Evolutionary conservation across 1,284 basidiomycete genomes (phyloP), one percentile per base, ranked within the genome.

Genomic region (Testicularia cyperi): DNA sequence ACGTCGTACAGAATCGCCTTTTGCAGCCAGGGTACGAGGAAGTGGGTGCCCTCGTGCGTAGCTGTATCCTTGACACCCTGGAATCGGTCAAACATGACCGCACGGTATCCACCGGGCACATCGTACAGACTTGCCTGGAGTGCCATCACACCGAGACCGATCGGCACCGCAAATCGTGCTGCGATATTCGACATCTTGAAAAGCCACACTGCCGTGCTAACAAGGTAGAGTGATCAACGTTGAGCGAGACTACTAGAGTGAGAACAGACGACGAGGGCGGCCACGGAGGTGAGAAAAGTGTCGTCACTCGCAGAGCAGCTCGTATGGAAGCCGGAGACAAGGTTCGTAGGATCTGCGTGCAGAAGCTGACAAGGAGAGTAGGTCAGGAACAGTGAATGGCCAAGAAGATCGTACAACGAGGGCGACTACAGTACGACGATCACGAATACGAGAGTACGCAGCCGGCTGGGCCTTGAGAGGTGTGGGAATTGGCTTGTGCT

Each of bases 11-110:
- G 81, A 78, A 99, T 96, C 12, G 94, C 92, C 55, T 87, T 84
- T 61, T 79, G 78, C 36, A 98, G 80, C 90, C 92, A 92, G 26
- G 94, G 94, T 49, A 98, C 81, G 52, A 98, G 82, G 78, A 99
- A 87, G 79, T 99, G 95, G 5, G 95, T 99, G n/a, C 95, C 95
- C 79, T 99, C 70, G 38, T 44, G 25, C n/a, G 60, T 53, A 22
- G 69, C 57, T 39, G 54, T 37, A 36, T 58, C 51, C 56, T 72
- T 64, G 36, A 97, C 92, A 78, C 95, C 95, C 44, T 86, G 84
- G 79, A 98, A 98, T 71, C 94, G 84, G 80, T 98, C 94, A 79
- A 98, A 98, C 86, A 98, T 92, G 69, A 98, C 94, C 21, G 95
- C 94, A 44, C 89, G 83, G 79, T 87, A 92, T 34, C 92, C 92